A percentile compares a stretch with the other conserved stretches of the same genome.
phyloP scores from a whole-genome alignment of 345 rosid species.

The Camelina sativa region DNA sequence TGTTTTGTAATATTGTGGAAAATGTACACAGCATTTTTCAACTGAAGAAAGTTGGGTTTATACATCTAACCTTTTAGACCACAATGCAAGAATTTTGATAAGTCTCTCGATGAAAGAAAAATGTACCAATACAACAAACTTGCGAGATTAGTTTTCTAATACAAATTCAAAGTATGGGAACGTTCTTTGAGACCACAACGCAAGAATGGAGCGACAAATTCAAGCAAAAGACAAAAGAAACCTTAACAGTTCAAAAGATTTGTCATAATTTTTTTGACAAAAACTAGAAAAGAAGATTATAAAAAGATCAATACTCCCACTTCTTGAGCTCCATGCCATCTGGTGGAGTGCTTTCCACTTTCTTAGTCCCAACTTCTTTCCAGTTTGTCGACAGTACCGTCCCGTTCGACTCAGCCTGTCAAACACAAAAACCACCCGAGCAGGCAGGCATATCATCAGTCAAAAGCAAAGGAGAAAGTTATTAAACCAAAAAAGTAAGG shows the following conservation, averaged over 20 bases:
- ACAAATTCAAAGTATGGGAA: conserved; percentile 1
- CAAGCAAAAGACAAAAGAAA: conserved; percentile 17
- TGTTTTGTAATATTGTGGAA: conserved; percentile 4
- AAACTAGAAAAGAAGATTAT: background rate
- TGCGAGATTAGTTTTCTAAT: conserved; percentile 1
- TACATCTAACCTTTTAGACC: background rate
- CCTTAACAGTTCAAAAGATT: background rate
- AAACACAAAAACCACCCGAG: background rate
- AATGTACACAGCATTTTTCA: conserved; percentile 3
- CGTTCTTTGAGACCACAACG: conserved; percentile 11
- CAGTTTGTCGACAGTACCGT: conserved; percentile 84
- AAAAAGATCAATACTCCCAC: conserved; percentile 57
- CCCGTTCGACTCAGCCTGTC: conserved; percentile 76
- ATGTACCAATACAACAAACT: too few species aligned
- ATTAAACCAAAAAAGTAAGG: background rate
- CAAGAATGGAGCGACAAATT: conserved; percentile 6
- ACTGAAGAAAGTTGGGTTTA: conserved; percentile 7
- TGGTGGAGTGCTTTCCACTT: conserved; percentile 78
- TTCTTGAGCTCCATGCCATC: conserved; percentile 85
- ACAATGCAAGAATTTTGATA: background rate
- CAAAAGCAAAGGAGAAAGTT: background rate
- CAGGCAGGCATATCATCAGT: background rate
- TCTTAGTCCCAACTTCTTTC: conserved; percentile 81
- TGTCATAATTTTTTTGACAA: conserved; percentile 26
- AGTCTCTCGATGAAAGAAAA: background rate